Conservation (phyloP, 2,329 filamentous ascomycete species). For the Diaporthe longicolla region DNA sequence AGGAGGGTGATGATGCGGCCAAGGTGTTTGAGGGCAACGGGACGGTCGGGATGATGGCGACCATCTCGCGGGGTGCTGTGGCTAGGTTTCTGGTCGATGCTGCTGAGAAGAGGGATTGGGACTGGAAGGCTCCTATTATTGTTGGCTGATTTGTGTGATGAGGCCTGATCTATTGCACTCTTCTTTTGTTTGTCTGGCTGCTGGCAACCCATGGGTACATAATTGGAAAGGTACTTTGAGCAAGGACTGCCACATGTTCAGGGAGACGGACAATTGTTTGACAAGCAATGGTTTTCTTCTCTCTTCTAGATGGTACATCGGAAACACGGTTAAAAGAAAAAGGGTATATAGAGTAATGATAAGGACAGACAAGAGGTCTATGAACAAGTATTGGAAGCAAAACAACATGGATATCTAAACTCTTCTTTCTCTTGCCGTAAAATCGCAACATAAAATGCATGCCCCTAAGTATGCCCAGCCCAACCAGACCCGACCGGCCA, state of each 20-base stretch:
- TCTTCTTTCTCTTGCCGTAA: not conserved
- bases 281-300: not conserved
- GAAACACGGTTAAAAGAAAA: not conserved
- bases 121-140: conserved; percentile 44
- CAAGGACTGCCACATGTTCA: not conserved
- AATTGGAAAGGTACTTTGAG: not conserved
- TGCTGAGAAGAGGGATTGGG: conserved; percentile 52
- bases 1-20: not conserved
- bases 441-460: not conserved
- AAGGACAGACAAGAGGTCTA: conserved; percentile 37
- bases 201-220: not conserved
- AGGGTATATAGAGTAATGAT: conserved; percentile 34
- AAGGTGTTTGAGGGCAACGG: conserved; percentile 47
- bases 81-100: conserved; percentile 57
- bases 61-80: conserved; percentile 49
- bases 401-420: conserved; percentile 18
- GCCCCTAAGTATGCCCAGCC: conserved; percentile 11
- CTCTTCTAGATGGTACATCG: conserved; percentile 5
- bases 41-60: conserved; percentile 53
- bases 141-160: conserved; percentile 7
- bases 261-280: not conserved
- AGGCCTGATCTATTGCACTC: not conserved
- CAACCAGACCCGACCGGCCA: conserved; percentile 30
- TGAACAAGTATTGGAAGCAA: conserved; percentile 9
- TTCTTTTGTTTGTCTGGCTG: not conserved